phyloP scores from a whole-genome alignment of 2,329 filamentous ascomycete genomes.

The Dendrostoma leiphaemia region DNA sequence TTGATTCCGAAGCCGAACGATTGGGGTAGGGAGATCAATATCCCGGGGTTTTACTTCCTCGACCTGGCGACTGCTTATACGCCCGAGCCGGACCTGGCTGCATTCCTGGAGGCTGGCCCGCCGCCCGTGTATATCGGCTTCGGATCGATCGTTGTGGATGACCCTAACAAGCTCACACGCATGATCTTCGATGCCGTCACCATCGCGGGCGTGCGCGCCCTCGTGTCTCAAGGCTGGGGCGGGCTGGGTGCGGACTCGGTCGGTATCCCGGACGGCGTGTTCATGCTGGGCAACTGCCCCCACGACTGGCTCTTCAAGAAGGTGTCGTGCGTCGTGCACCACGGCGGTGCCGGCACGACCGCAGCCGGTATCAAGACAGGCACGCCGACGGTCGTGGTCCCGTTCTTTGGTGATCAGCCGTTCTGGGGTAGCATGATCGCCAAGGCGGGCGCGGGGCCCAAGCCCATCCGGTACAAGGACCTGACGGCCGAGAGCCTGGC shows the following conservation, averaged over 20 bases:
- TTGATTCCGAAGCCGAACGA: constrained; percentile 61
- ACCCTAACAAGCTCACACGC: constrained; percentile 67
- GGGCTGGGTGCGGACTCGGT: constrained; percentile 72
- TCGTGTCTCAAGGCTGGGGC: constrained; percentile 88
- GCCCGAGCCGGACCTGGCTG: constrained; percentile 62
- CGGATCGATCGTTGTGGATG: constrained; percentile 77
- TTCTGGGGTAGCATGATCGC: constrained; percentile 81
- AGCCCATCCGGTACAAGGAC: constrained; percentile 66
- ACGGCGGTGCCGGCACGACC: constrained; percentile 85
- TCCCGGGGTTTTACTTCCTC: constrained; percentile 77
- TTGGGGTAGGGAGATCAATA: constrained; percentile 69
- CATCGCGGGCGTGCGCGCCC: constrained; percentile 67
- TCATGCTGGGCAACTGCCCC: constrained; percentile 81
- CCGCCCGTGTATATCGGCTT: constrained; percentile 82
- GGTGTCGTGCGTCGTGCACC: constrained; percentile 80
- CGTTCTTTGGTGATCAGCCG: constrained; percentile 83
- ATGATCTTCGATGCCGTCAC: constrained; percentile 71
- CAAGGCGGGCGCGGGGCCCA: constrained; percentile 68
- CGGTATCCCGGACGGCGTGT: constrained; percentile 70
- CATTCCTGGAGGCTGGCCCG: constrained; percentile 66
- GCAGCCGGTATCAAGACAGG: constrained; percentile 81
- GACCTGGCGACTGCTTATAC: constrained; percentile 64
- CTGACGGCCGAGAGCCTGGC: constrained; percentile 66
- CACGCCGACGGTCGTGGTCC: constrained; percentile 77
- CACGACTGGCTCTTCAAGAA: constrained; percentile 87